These are phyloP conservation scores for Cajanus cajan DNA, from an alignment of 306 rosid genomes.

Conservation along the genomic window DNA sequence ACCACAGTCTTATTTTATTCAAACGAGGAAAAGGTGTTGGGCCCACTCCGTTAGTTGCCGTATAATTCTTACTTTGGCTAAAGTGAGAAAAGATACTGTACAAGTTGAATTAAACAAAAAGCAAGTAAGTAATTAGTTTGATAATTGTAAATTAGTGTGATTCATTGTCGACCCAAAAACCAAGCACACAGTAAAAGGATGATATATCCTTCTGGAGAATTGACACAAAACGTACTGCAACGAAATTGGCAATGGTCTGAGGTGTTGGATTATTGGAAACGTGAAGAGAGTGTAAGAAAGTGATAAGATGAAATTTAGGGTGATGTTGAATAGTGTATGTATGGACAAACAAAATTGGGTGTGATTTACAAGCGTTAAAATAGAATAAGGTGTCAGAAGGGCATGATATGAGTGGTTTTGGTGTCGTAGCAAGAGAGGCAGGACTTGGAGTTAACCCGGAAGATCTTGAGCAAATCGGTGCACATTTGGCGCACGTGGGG, in stretches of 20 bases:
- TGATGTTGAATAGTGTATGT: no score
- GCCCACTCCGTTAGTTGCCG: constrained; percentile 1
- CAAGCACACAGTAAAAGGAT: no score
- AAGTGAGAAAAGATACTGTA: not conserved
- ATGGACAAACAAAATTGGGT: constrained; percentile 56
- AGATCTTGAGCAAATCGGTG: constrained; percentile 72
- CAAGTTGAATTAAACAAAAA: not conserved
- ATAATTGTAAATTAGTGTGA: not conserved
- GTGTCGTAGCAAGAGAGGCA: constrained; percentile 65
- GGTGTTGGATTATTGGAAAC: not conserved
- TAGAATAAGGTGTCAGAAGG: constrained; percentile 42
- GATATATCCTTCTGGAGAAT: not conserved
- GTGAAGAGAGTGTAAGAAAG: not conserved
- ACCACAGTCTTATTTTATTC: not conserved
- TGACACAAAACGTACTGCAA: not conserved
- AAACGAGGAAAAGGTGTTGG: not conserved
- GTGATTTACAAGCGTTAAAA: constrained; percentile 43
- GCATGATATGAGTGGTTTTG: constrained; percentile 86
- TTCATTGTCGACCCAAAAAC: not conserved
- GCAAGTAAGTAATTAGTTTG: not conserved
- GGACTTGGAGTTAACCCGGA: constrained; percentile 58
- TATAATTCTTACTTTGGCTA: constrained; percentile 1
- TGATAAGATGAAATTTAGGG: no score
- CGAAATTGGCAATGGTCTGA: no score
- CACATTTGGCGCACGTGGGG: constrained; percentile 70